These are phyloP conservation scores for Psilocybe cyanescens DNA, from an alignment of 768 basidiomycete species.

Conservation along the genomic window DNA sequence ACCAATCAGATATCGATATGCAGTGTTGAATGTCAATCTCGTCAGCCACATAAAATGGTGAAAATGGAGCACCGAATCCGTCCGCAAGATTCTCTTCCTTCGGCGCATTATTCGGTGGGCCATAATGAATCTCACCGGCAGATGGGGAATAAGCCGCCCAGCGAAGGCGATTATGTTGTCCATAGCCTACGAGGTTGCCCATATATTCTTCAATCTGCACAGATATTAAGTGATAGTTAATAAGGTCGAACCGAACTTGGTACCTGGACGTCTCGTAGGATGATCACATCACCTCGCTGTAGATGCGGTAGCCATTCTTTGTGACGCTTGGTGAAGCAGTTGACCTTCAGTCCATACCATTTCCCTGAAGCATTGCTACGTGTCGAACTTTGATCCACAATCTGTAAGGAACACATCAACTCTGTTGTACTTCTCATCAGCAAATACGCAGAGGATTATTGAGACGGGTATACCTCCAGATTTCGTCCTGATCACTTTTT, in stretches of 20 bases:
- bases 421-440: conserved; percentile 38
- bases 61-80: conserved; percentile 39
- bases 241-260: conserved; percentile 20
- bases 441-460: neutral
- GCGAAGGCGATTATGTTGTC: conserved; percentile 47
- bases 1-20: conserved; percentile 51
- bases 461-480: conserved; percentile 25
- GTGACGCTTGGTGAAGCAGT: conserved; percentile 55
- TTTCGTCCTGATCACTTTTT: conserved; percentile 12
- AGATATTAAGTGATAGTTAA: neutral
- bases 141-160: conserved; percentile 60
- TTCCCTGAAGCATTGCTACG: conserved; percentile 26
- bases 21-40: conserved; percentile 48
- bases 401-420: conserved; percentile 42
- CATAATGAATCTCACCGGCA: conserved; percentile 39
- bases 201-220: conserved; percentile 36
- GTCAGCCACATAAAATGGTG: conserved; percentile 48
- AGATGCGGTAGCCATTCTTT: conserved; percentile 55
- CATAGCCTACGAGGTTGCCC: conserved; percentile 39
- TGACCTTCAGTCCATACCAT: conserved; percentile 37
- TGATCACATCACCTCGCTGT: conserved; percentile 50
- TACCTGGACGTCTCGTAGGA: conserved; percentile 54
- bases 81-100: conserved; percentile 36
- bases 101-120: conserved; percentile 40
- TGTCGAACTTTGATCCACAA: conserved; percentile 59